Evolutionary conservation across 768 basidiomycete species (phyloP).

Genomic region (Pleurotus cornucopiae): DNA sequence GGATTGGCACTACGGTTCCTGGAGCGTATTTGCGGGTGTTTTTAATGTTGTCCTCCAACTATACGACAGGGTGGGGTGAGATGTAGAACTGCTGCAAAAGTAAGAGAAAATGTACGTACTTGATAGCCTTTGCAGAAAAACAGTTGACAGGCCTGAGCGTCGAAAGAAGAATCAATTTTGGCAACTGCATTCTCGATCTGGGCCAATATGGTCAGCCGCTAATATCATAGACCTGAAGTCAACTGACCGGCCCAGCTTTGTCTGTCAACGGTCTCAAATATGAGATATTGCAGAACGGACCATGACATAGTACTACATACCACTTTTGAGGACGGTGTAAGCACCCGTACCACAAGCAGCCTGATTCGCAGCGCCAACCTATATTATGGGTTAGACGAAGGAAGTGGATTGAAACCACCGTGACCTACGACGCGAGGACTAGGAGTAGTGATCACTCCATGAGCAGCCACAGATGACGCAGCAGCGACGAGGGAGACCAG

Average conservation of each 20-base stretch:
- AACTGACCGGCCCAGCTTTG: conserved; percentile 26
- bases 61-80: background rate
- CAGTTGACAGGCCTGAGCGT: conserved; percentile 27
- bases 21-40: conserved; percentile 22
- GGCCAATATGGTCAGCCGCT: background rate
- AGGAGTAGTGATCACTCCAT: conserved; percentile 25
- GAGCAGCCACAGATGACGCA: conserved; percentile 15
- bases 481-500: conserved; percentile 9
- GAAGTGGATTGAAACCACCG: background rate
- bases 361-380: conserved; percentile 25
- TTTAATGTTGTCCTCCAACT: conserved; percentile 27
- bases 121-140: conserved; percentile 30
- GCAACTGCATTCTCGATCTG: conserved; percentile 29
- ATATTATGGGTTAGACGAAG: background rate
- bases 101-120: conserved; percentile 11
- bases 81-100: background rate
- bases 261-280: conserved; percentile 9
- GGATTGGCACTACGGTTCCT: conserved; percentile 26
- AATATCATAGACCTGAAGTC: background rate
- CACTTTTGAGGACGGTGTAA: conserved; percentile 22
- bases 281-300: no score
- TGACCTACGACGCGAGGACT: conserved; percentile 21
- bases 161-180: conserved; percentile 23
- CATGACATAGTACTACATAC: conserved; percentile 10
- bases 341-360: conserved; percentile 28